These are phyloP conservation scores for Phlyctochytrium bullatum DNA, from an alignment of 192 early-diverging fungal genomes.

Conservation along the genomic window DNA sequence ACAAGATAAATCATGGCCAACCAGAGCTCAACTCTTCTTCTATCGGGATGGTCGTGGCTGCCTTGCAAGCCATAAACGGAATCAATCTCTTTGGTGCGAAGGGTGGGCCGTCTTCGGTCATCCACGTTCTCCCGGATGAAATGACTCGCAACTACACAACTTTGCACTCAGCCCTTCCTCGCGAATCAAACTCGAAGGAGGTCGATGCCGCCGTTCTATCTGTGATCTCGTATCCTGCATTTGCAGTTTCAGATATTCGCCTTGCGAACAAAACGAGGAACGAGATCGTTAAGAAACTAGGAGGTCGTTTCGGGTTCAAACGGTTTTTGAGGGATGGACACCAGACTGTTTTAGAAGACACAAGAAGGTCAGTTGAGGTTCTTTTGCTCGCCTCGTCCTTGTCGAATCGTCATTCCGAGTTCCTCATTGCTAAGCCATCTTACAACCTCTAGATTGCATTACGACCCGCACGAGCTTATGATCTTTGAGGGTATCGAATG, in stretches of 20 bases:
- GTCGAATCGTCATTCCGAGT: neutral
- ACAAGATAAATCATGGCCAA: slow-evolving; percentile 82
- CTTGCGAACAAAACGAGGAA: slow-evolving; percentile 63
- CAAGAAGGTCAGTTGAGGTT: slow-evolving; percentile 31
- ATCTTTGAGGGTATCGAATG: slow-evolving; percentile 83
- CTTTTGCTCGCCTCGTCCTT: neutral
- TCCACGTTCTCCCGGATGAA: slow-evolving; percentile 81
- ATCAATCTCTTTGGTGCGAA: slow-evolving; percentile 79
- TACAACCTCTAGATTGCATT: slow-evolving; percentile 58
- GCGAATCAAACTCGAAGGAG: slow-evolving; percentile 85
- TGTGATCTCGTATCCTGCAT: slow-evolving; percentile 86
- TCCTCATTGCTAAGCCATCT: too few relatives aligned
- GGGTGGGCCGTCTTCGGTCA: slow-evolving; percentile 75
- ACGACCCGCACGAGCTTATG: slow-evolving; percentile 76
- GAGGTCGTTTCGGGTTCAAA: slow-evolving; percentile 78
- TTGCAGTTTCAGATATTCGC: slow-evolving; percentile 69
- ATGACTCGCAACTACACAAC: slow-evolving; percentile 78
- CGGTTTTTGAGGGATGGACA: slow-evolving; percentile 85
- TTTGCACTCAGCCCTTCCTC: slow-evolving; percentile 71
- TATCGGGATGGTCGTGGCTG: slow-evolving; percentile 86
- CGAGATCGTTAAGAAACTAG: slow-evolving; percentile 78
- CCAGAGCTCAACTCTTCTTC: slow-evolving; percentile 84
- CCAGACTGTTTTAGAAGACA: slow-evolving; percentile 77
- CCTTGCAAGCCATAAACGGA: slow-evolving; percentile 79
- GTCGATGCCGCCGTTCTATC: slow-evolving; percentile 78